phyloP scores from a whole-genome alignment of 805 yeast genomes.

The Ogataea corticis region DNA sequence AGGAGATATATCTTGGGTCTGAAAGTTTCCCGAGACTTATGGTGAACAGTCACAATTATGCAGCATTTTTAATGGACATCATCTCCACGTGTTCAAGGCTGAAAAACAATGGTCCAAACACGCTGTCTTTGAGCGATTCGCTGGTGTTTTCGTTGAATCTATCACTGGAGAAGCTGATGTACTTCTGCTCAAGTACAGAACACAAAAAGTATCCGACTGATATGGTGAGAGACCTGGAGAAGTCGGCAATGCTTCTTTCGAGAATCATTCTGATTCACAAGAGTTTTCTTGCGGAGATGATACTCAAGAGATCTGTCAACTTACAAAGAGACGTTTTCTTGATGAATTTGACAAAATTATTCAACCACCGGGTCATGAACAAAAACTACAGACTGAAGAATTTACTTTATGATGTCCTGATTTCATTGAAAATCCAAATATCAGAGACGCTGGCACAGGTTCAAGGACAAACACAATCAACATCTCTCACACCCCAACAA shows the following conservation, averaged over 20 bases:
- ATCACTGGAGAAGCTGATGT: constrained; percentile 40
- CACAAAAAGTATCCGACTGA: constrained; percentile 20
- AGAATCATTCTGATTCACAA: constrained; percentile 62
- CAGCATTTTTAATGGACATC: constrained; percentile 43
- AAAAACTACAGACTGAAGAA: constrained; percentile 52
- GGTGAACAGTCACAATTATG: constrained; percentile 29
- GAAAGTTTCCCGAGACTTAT: constrained; percentile 39
- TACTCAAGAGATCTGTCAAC: constrained; percentile 41
- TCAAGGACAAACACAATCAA: constrained; percentile 10
- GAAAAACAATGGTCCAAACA: constrained; percentile 11
- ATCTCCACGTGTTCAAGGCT: constrained; percentile 47
- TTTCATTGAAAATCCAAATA: constrained; percentile 47
- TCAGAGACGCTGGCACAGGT: constrained; percentile 28
- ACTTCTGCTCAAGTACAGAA: constrained; percentile 30
- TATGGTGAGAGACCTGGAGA: constrained; percentile 23
- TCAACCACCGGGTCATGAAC: constrained; percentile 45
- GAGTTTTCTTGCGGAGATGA: constrained; percentile 46
- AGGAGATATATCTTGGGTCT: constrained; percentile 42
- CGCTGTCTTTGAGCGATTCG: constrained; percentile 36
- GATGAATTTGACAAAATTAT: constrained; percentile 46
- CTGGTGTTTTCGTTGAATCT: constrained; percentile 42
- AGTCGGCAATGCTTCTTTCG: constrained; percentile 48
- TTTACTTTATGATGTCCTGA: constrained; percentile 57
- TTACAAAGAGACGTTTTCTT: constrained; percentile 47
- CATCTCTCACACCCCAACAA: constrained; percentile 11